Percentiles rank a stretch among this genome's conserved stretches.
These are phyloP conservation scores for Solanum microdontum DNA, from an alignment of 257 asterid species.

Conservation along the genomic window DNA sequence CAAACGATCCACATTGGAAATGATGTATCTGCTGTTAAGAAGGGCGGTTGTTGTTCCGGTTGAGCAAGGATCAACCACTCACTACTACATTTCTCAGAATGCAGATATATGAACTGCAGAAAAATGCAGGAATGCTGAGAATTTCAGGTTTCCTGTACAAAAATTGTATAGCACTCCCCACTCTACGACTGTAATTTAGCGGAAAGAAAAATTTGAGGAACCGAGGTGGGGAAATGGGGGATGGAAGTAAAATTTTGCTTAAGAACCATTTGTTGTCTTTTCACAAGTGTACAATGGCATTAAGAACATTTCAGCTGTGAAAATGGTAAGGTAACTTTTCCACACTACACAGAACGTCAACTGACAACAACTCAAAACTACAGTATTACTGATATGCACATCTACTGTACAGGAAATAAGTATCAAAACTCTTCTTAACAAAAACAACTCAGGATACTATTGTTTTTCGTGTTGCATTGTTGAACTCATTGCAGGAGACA, in stretches of 20 bases:
- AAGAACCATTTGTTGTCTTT: background rate
- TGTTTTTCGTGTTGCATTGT: background rate
- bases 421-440: background rate
- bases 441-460: background rate
- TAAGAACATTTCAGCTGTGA: background rate
- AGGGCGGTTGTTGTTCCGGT: constrained; percentile 25
- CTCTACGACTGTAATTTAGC: background rate
- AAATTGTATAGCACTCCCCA: background rate
- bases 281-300: background rate
- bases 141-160: background rate
- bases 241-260: background rate
- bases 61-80: background rate
- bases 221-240: background rate
- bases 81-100: background rate
- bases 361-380: background rate
- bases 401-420: background rate
- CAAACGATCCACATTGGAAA: constrained; percentile 24
- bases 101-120: background rate
- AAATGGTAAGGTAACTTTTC: background rate
- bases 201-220: background rate
- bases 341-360: background rate
- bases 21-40: constrained; percentile 20
- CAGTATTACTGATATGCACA: background rate
- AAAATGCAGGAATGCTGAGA: background rate
- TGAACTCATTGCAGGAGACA: background rate